phyloP scores from a whole-genome alignment of 768 basidiomycete genomes.

The Postia placenta region DNA sequence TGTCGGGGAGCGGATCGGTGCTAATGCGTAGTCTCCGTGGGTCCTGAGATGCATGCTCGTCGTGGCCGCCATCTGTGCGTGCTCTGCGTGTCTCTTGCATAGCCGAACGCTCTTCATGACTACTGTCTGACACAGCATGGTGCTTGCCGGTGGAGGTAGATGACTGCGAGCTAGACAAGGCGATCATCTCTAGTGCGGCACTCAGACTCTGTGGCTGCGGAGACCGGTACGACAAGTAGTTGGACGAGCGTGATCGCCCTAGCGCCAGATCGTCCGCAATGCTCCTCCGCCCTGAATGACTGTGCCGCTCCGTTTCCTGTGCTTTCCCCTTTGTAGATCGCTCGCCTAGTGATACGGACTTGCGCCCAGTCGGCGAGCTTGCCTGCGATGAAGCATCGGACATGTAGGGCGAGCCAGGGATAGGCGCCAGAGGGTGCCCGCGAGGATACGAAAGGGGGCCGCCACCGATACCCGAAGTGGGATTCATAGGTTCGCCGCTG shows the following conservation, averaged over 20 bases:
- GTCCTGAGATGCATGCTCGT: slow-evolving; percentile 8
- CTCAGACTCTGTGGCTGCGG: slow-evolving; percentile 64
- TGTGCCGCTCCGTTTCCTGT: slow-evolving; percentile 27
- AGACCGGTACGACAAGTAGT: slow-evolving; percentile 47
- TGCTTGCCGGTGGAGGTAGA: slow-evolving; percentile 1
- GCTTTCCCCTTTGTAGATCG: not conserved
- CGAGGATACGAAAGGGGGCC: slow-evolving; percentile 21
- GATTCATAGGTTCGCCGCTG: slow-evolving; percentile 11
- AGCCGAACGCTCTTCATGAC: slow-evolving; percentile 7
- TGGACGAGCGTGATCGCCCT: slow-evolving; percentile 41
- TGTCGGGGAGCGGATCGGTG: slow-evolving; percentile 10
- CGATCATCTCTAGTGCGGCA: slow-evolving; percentile 65
- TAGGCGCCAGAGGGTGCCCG: slow-evolving; percentile 26
- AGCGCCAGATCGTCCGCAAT: slow-evolving; percentile 10
- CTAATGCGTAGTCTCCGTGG: slow-evolving; percentile 13
- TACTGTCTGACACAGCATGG: slow-evolving; percentile 1
- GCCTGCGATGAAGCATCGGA: slow-evolving; percentile 57
- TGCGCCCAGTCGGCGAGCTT: slow-evolving; percentile 34
- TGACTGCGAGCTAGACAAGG: slow-evolving; percentile 21
- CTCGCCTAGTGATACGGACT: slow-evolving; percentile 33
- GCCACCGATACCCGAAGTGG: slow-evolving; percentile 7
- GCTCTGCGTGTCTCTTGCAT: too few relatives aligned
- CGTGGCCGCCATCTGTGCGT: too few relatives aligned
- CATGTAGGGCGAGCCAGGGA: slow-evolving; percentile 51
- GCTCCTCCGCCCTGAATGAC: slow-evolving; percentile 17